Evolutionary conservation across 2,329 filamentous ascomycete species (phyloP).

Genomic region (Colletotrichum musicola): DNA sequence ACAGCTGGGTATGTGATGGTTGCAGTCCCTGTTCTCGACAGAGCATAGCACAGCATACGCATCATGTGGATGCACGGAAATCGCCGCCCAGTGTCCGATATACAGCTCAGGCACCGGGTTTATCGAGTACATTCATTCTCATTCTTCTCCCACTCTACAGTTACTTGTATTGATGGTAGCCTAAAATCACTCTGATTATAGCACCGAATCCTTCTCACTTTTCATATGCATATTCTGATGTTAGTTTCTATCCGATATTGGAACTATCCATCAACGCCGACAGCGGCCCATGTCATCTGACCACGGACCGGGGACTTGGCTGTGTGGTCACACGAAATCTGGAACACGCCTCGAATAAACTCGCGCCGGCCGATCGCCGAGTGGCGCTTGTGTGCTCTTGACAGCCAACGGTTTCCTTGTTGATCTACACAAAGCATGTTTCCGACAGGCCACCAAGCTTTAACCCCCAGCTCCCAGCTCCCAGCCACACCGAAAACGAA

Average conservation of each 20-base stretch:
- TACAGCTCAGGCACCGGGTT: neutral
- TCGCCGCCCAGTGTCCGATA: slow-evolving; percentile 3
- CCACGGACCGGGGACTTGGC: too few species aligned
- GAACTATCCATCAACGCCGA: too few species aligned
- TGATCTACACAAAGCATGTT: slow-evolving; percentile 14
- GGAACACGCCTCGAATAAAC: slow-evolving; percentile 2
- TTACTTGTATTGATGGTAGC: too few species aligned
- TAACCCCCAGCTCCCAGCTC: neutral
- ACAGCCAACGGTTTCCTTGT: slow-evolving; percentile 28
- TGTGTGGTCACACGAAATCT: neutral
- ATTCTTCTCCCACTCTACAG: too few species aligned
- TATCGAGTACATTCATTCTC: neutral
- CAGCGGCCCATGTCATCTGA: neutral
- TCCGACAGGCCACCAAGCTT: slow-evolving; percentile 11
- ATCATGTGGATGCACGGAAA: neutral
- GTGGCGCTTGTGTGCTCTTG: neutral
- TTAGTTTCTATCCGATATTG: too few species aligned
- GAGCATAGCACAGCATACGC: neutral
- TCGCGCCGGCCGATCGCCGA: slow-evolving; percentile 1
- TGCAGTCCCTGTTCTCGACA: neutral
- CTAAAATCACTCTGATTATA: too few species aligned
- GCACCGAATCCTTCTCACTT: too few species aligned
- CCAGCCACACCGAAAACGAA: neutral
- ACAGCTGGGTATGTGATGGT: too few species aligned
- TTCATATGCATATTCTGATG: too few species aligned